Conservation (phyloP, 257 asterid genomes). For the Perilla frutescens region DNA sequence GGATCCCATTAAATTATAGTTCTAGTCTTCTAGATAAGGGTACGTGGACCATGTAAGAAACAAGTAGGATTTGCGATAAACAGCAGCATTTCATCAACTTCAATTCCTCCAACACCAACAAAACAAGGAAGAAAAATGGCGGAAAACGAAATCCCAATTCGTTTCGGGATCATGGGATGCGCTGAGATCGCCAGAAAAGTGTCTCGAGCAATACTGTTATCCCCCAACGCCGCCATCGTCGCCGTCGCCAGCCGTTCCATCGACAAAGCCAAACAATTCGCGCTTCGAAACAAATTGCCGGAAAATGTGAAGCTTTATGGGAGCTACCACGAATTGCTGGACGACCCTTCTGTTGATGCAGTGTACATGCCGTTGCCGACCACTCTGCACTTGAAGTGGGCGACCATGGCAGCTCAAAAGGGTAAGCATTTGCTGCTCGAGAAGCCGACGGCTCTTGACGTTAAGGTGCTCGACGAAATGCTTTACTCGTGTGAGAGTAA, state of each 20-base stretch:
- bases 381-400: constrained; percentile 73
- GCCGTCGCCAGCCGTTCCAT: constrained; percentile 80
- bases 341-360: constrained; percentile 73
- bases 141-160: constrained; percentile 45
- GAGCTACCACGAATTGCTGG: constrained; percentile 61
- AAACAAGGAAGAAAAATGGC: constrained; percentile 40
- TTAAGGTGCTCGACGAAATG: constrained; percentile 58
- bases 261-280: constrained; percentile 63
- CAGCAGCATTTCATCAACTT: not conserved
- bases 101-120: not conserved
- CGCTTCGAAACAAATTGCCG: constrained; percentile 50
- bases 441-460: constrained; percentile 78
- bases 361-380: constrained; percentile 88
- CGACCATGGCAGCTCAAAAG: constrained; percentile 63
- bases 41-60: constrained; percentile 30
- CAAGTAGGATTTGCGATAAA: not conserved
- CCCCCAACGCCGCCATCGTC: constrained; percentile 60
- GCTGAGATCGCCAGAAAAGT: constrained; percentile 79
- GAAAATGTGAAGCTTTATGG: constrained; percentile 59
- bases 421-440: constrained; percentile 79
- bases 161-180: constrained; percentile 83
- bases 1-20: no score
- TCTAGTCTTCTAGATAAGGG: not conserved
- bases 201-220: constrained; percentile 60
- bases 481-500: constrained; percentile 54